These are phyloP conservation scores for Globisporangium paddicum DNA, from an alignment of 352 stramenopile species.

Conservation along the genomic window DNA sequence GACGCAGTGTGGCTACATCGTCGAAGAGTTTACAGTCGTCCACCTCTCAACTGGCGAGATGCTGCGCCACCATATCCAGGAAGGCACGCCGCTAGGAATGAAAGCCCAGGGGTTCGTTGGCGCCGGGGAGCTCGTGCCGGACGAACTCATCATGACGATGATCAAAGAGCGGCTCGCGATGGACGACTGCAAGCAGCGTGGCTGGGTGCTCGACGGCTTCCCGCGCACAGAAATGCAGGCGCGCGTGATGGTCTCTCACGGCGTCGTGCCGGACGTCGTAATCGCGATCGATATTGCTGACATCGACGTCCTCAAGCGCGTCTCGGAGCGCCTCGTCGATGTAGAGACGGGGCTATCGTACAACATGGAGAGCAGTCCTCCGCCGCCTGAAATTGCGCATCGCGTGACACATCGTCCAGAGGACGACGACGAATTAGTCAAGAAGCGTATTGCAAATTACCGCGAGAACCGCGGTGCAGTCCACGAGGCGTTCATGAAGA, in stretches of 20 bases:
- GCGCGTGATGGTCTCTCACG: conserved; percentile 72
- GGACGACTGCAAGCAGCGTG: conserved; percentile 79
- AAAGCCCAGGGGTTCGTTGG: conserved; percentile 88
- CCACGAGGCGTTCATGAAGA: conserved; percentile 70
- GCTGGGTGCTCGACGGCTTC: conserved; percentile 95
- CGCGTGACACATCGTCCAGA: conserved; percentile 69
- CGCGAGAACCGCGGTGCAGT: conserved; percentile 78
- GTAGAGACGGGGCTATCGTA: conserved; percentile 73
- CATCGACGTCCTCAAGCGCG: conserved; percentile 80
- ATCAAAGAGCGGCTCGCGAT: conserved; percentile 75
- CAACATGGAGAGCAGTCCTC: conserved; percentile 73
- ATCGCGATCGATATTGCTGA: conserved; percentile 91
- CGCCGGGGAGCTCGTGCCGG: conserved; percentile 85
- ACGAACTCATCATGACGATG: conserved; percentile 91
- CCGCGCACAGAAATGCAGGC: conserved; percentile 91
- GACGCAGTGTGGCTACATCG: conserved; percentile 92
- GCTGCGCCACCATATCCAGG: conserved; percentile 82
- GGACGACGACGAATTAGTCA: conserved; percentile 81
- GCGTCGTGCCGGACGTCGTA: conserved; percentile 85
- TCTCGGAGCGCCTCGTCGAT: conserved; percentile 75
- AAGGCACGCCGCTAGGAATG: conserved; percentile 39
- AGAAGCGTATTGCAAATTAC: conserved; percentile 72
- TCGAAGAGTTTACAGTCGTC: conserved; percentile 85
- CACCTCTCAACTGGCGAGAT: conserved; percentile 93
- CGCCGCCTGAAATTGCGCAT: conserved; percentile 35